Percentiles rank a stretch among this genome's conserved stretches.
Evolutionary conservation across 306 rosid species (phyloP).

Genomic region (barrel medic (Medicago truncatula)): DNA sequence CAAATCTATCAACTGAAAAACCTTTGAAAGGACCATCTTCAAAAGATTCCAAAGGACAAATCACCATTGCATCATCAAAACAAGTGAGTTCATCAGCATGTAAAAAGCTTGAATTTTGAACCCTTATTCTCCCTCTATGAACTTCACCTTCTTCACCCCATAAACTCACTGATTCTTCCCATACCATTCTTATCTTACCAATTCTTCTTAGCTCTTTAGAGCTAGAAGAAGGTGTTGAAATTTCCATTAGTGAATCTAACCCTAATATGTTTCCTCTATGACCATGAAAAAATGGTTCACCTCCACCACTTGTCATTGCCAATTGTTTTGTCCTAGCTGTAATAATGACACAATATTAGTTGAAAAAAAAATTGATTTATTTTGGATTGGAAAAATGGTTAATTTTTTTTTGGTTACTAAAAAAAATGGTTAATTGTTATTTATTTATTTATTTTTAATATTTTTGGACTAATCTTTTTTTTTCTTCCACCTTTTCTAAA

Average conservation of each 20-base stretch:
- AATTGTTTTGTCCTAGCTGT: constrained; percentile 73
- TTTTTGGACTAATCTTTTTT: not conserved
- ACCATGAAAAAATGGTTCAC: constrained; percentile 57
- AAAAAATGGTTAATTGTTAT: too few species aligned
- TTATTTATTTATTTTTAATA: not conserved
- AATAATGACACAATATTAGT: constrained; percentile 14
- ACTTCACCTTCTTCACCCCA: constrained; percentile 93
- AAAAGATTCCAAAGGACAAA: constrained; percentile 79
- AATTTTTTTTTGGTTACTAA: too few species aligned
- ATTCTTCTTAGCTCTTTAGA: constrained; percentile 75
- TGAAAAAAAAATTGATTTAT: not conserved
- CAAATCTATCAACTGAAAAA: constrained; percentile 83
- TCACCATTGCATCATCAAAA: constrained; percentile 85
- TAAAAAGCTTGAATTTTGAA: constrained; percentile 70
- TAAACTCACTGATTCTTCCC: constrained; percentile 92
- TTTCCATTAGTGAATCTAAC: constrained; percentile 59
- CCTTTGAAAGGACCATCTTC: constrained; percentile 88
- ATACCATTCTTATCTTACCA: constrained; percentile 81
- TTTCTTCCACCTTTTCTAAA: not conserved
- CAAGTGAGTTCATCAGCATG: constrained; percentile 81
- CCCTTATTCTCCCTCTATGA: constrained; percentile 73
- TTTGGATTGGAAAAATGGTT: too few species aligned
- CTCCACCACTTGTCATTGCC: constrained; percentile 54
- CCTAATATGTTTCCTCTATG: constrained; percentile 65
- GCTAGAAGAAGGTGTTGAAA: constrained; percentile 51